Conservation (phyloP, 2,329 filamentous ascomycete genomes). For the Penicillium sp. region DNA sequence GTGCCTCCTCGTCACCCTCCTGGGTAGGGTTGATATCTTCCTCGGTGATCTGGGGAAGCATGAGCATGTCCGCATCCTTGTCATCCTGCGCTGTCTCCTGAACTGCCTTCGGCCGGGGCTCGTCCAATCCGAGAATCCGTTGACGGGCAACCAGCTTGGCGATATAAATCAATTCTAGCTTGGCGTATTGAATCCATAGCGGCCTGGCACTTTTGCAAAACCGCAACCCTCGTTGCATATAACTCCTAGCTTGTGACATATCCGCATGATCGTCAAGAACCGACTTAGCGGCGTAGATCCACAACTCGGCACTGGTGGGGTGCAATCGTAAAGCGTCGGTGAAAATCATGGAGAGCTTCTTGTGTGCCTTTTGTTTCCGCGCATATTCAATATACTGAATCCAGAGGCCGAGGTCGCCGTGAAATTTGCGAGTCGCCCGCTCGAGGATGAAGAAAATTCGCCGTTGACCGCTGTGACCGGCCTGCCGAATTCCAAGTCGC, state of each 20-base stretch:
- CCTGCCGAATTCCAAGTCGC: conserved; percentile 69
- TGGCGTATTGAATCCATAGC: conserved; percentile 85
- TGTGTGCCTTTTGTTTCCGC: conserved; percentile 59
- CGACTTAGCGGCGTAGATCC: conserved; percentile 76
- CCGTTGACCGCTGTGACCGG: conserved; percentile 67
- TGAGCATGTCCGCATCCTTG: conserved; percentile 53
- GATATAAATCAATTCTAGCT: conserved; percentile 88
- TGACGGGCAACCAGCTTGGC: conserved; percentile 71
- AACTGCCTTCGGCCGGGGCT: conserved; percentile 35
- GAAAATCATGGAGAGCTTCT: conserved; percentile 57
- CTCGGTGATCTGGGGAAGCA: conserved; percentile 54
- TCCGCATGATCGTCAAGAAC: conserved; percentile 74
- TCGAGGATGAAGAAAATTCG: conserved; percentile 88
- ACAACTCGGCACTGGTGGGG: conserved; percentile 74
- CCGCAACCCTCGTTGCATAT: conserved; percentile 82
- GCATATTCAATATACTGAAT: conserved; percentile 83
- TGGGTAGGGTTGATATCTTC: conserved; percentile 56
- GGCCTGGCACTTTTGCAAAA: conserved; percentile 73
- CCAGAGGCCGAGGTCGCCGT: conserved; percentile 77
- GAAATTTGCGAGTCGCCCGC: conserved; percentile 76
- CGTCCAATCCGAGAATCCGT: conserved; percentile 60
- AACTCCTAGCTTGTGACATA: conserved; percentile 76
- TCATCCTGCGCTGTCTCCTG: conserved; percentile 38
- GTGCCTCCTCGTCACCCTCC: conserved; percentile 50
- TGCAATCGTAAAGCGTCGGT: conserved; percentile 74